Evolutionary conservation across 306 rosid species (phyloP).

Genomic region (Vigna angularis): DNA sequence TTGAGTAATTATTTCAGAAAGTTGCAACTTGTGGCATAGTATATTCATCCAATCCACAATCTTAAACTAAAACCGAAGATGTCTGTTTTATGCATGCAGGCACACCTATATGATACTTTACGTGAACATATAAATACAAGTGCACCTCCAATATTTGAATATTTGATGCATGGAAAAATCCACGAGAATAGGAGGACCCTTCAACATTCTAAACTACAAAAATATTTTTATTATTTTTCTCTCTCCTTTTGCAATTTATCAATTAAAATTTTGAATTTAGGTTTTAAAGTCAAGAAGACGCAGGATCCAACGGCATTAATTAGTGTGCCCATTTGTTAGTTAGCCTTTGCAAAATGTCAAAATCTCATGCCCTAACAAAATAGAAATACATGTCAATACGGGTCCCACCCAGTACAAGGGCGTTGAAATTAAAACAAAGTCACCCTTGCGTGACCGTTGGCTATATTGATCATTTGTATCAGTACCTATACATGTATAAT

Average conservation of each 20-base stretch:
- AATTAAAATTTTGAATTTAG: neutral
- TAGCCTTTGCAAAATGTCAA: neutral
- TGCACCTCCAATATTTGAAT: neutral
- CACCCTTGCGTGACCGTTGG: neutral
- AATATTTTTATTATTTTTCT: neutral
- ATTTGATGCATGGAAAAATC: too few species aligned
- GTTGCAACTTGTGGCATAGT: neutral
- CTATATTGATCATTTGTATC: neutral
- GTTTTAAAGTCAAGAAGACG: neutral
- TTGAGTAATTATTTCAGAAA: neutral
- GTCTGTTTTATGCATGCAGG: neutral
- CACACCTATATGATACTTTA: neutral
- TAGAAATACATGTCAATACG: constrained; percentile 14
- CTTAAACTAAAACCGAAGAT: neutral
- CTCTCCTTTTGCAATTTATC: neutral
- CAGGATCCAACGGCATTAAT: constrained; percentile 15
- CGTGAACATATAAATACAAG: neutral
- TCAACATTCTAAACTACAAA: too few species aligned
- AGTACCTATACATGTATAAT: neutral
- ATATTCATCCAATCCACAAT: neutral
- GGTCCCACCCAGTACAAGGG: constrained; percentile 15
- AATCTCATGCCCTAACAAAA: constrained; percentile 5
- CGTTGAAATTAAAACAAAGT: constrained; percentile 17
- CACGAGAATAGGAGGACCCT: neutral
- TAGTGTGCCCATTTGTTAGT: neutral